These are phyloP conservation scores for Turritis glabra DNA, from an alignment of 345 rosid genomes.

Conservation along the genomic window DNA sequence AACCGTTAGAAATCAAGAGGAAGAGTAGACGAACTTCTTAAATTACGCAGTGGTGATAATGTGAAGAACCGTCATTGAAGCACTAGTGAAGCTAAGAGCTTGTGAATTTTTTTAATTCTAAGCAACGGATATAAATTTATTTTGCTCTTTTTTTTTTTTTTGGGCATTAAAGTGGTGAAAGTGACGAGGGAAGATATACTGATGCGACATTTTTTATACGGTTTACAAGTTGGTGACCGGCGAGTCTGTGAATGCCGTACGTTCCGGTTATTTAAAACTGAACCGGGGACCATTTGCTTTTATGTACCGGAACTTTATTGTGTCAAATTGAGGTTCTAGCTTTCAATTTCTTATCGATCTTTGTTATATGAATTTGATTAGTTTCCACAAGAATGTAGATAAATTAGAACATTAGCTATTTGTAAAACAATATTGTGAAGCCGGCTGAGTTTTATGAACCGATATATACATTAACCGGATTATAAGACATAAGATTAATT, in stretches of 20 bases:
- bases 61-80: slow-evolving; percentile 31
- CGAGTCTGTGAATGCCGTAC: slow-evolving; percentile 15
- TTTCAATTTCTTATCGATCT: background rate
- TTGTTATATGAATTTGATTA: background rate
- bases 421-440: background rate
- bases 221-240: slow-evolving; percentile 25
- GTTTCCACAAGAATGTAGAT: background rate
- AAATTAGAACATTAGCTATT: background rate
- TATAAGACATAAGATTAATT: background rate
- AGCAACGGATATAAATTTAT: slow-evolving; percentile 39
- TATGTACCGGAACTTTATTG: background rate
- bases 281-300: slow-evolving; percentile 34
- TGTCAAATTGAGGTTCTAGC: background rate
- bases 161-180: slow-evolving; percentile 34
- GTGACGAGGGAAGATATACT: slow-evolving; percentile 6
- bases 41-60: slow-evolving; percentile 12
- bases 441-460: slow-evolving; percentile 17
- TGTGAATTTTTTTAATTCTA: background rate
- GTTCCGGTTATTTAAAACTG: slow-evolving; percentile 29
- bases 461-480: background rate
- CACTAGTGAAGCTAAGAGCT: slow-evolving; percentile 24
- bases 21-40: slow-evolving; percentile 3
- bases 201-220: slow-evolving; percentile 28
- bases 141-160: background rate
- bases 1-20: background rate